phyloP scores from a whole-genome alignment of 2,329 filamentous ascomycete species.

The Tolypocladium tundrense region DNA sequence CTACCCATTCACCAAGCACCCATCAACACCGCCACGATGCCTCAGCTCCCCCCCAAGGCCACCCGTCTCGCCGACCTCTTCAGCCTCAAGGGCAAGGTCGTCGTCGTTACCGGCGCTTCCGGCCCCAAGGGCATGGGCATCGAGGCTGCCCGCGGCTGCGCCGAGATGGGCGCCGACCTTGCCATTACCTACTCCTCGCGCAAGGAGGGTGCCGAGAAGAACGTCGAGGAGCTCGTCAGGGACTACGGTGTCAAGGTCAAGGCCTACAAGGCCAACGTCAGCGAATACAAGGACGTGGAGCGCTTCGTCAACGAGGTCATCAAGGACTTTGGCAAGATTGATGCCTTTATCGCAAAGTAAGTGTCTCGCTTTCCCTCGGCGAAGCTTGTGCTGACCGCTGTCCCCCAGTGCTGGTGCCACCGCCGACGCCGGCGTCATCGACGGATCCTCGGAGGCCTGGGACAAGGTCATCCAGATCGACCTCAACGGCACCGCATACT shows the following conservation, averaged over 20 bases:
- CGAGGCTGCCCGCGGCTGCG: slow-evolving; percentile 56
- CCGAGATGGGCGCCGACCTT: slow-evolving; percentile 61
- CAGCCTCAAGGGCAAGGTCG: slow-evolving; percentile 62
- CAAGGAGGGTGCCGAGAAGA: slow-evolving; percentile 57
- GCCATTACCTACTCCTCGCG: slow-evolving; percentile 64
- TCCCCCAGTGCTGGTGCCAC: slow-evolving; percentile 50
- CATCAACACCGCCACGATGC: slow-evolving; percentile 27
- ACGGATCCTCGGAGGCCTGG: slow-evolving; percentile 58
- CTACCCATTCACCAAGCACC: not conserved
- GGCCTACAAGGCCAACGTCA: slow-evolving; percentile 50
- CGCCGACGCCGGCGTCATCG: slow-evolving; percentile 57
- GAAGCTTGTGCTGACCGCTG: not conserved
- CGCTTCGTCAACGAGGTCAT: slow-evolving; percentile 52
- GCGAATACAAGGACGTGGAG: slow-evolving; percentile 40
- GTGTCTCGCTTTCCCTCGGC: slow-evolving; percentile 19
- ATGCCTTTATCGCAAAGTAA: slow-evolving; percentile 66
- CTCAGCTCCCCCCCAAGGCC: slow-evolving; percentile 45
- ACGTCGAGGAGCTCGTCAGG: slow-evolving; percentile 52
- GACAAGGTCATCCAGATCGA: slow-evolving; percentile 52
- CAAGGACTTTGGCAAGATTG: slow-evolving; percentile 62
- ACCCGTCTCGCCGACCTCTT: slow-evolving; percentile 55
- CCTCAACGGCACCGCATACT: slow-evolving; percentile 59
- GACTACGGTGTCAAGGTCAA: slow-evolving; percentile 59
- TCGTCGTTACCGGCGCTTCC: slow-evolving; percentile 60
- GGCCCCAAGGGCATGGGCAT: slow-evolving; percentile 62